phyloP scores from a whole-genome alignment of 805 yeast genomes.

The Blastobotrys mokoenaii region DNA sequence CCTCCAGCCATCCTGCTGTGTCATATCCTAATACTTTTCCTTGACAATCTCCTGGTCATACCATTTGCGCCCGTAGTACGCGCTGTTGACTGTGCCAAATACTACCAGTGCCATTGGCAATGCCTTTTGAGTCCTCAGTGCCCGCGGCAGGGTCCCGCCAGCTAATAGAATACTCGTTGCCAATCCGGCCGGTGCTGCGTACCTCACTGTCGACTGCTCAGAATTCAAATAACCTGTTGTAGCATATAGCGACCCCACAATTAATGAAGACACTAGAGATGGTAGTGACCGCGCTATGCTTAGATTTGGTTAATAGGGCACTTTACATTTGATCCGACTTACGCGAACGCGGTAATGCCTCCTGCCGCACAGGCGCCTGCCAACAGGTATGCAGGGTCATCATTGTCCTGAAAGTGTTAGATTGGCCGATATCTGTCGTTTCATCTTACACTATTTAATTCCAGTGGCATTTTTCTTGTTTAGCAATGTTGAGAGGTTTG shows the following conservation, averaged over 20 bases:
- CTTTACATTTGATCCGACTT: neutral
- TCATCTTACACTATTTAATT: too few relatives aligned
- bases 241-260: conserved; percentile 31
- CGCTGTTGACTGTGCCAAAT: conserved; percentile 55
- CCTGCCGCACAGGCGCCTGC: conserved; percentile 2
- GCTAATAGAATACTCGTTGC: conserved; percentile 59
- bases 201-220: neutral
- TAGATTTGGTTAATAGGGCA: conserved; percentile 42
- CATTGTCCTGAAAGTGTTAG: neutral
- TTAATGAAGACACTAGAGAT: conserved; percentile 9
- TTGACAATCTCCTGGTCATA: neutral
- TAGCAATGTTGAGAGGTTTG: too few relatives aligned
- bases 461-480: too few relatives aligned
- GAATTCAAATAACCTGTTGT: conserved; percentile 48
- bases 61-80: conserved; percentile 44
- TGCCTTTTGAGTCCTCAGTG: conserved; percentile 57
- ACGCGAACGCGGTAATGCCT: conserved; percentile 1
- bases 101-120: conserved; percentile 60
- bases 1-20: conserved; percentile 1
- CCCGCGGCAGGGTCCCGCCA: conserved; percentile 67
- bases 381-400: conserved; percentile 4
- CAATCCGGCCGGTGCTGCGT: conserved; percentile 41
- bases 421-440: too few relatives aligned
- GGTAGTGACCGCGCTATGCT: too few relatives aligned
- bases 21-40: conserved; percentile 2